These are phyloP conservation scores for Pestalotiopsis sp. DNA, from an alignment of 2,329 filamentous ascomycete genomes.

Conservation along the genomic window DNA sequence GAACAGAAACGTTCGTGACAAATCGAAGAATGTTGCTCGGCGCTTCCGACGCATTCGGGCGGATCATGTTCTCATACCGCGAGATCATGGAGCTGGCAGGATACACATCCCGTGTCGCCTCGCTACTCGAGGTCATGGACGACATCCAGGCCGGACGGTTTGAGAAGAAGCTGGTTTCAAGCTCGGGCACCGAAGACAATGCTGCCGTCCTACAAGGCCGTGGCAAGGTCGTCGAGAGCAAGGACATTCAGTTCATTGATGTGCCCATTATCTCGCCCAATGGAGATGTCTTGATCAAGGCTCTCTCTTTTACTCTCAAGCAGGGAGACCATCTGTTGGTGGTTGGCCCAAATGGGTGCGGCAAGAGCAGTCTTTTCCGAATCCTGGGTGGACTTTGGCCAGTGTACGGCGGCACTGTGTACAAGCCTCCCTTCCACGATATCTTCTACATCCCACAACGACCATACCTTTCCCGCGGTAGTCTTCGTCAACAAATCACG, in stretches of 20 bases:
- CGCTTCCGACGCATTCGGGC: slow-evolving; percentile 92
- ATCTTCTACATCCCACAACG: slow-evolving; percentile 99
- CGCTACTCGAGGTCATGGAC: slow-evolving; percentile 89
- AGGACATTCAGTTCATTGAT: slow-evolving; percentile 42
- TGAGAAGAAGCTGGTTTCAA: slow-evolving; percentile 94
- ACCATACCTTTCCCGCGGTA: slow-evolving; percentile 88
- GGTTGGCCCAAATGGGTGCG: slow-evolving; percentile 94
- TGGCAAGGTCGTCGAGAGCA: slow-evolving; percentile 79
- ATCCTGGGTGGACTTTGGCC: slow-evolving; percentile 97
- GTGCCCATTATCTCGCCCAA: slow-evolving; percentile 96
- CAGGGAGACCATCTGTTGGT: slow-evolving; percentile 91
- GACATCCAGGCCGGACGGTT: slow-evolving; percentile 90
- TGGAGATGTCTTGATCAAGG: slow-evolving; percentile 85
- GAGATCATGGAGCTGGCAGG: slow-evolving; percentile 96
- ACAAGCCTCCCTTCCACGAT: slow-evolving; percentile 87
- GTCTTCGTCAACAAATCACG: slow-evolving; percentile 93
- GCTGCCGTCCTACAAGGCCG: slow-evolving; percentile 81
- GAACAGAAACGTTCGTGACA: slow-evolving; percentile 82
- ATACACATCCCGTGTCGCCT: slow-evolving; percentile 90
- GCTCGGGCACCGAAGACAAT: slow-evolving; percentile 79
- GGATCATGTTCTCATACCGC: slow-evolving; percentile 97
- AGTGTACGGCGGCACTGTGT: slow-evolving; percentile 91
- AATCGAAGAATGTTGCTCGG: slow-evolving; percentile 90
- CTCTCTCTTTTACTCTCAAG: slow-evolving; percentile 83
- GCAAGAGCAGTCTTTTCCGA: slow-evolving; percentile 93